Base-by-base conservation (phyloP, 805 yeast genomes). In the Metschnikowia santaceciliae region DNA sequence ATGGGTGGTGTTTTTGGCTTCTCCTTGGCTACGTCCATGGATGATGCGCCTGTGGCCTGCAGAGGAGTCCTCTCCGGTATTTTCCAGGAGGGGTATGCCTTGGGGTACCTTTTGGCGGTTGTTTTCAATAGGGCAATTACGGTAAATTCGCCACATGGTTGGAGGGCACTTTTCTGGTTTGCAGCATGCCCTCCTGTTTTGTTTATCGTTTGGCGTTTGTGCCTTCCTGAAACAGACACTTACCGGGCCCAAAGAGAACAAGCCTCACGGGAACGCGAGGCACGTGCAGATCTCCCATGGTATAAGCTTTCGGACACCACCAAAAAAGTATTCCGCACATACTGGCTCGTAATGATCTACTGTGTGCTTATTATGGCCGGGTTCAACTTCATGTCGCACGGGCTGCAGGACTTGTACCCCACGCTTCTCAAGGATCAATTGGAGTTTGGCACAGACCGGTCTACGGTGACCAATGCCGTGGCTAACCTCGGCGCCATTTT, bases 71-170 rank as follows among this genome's bases (percentile, higher is more conserved):
- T 84, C 44, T 78, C 84, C 34, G 89, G 88, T 44, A 65, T 87
- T 39, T 80, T 89, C 63, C 96, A 88, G 67, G 86, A 88, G 64
- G 96, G 96, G 54, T 89, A 84, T 58, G 84, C 87, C 0, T 76
- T 84, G 44, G 90, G 90, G 22, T 84, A 83, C 58, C 67, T 84
- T 23, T 62, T 84, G 52, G 88, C 83, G 5, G 87, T 83, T 46
- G 72, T 83, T 22, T 84, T 83, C 69, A 79, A 79, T 54, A 73
- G 89, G 63, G 86, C 85, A 33, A 78, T 84, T 39, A 52, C 57
- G n/a, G 50, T 52, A 53, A 78, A 74, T 52, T 70, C 83, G 3
- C 58, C 69, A 1, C 79, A 82, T 54, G 70, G 74, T 0, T 84
- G 90, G 90, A 78, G 87, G 67, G 75, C 85, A 2, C 63, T 84